A percentile compares a stretch with the other conserved stretches of the same genome.
These are phyloP conservation scores for Usnea hakonensis DNA, from an alignment of 495 filamentous ascomycete genomes.

Conservation along the genomic window DNA sequence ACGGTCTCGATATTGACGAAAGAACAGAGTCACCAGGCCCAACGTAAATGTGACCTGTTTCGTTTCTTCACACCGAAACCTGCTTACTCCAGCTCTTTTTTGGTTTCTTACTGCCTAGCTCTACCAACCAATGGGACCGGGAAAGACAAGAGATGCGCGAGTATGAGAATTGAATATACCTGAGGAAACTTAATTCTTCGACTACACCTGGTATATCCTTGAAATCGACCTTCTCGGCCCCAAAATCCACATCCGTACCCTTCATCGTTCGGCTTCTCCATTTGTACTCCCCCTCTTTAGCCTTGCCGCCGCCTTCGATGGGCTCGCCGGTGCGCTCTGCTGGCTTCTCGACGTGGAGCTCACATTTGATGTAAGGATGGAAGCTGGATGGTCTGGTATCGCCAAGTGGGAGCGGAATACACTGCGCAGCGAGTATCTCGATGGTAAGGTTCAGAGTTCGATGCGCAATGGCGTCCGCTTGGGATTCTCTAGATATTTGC, in stretches of 20 bases:
- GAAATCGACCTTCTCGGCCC: slow-evolving; percentile 55
- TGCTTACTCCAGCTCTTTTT: neutral
- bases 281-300: slow-evolving; percentile 53
- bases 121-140: neutral
- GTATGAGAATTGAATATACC: slow-evolving; percentile 41
- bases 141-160: neutral
- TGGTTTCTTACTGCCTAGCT: neutral
- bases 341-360: slow-evolving; percentile 66
- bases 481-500: slow-evolving; percentile 15
- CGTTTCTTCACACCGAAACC: neutral
- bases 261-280: slow-evolving; percentile 53
- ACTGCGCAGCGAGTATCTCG: slow-evolving; percentile 46
- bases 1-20: neutral
- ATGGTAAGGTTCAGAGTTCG: slow-evolving; percentile 40
- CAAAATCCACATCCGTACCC: slow-evolving; percentile 64
- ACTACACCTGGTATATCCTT: slow-evolving; percentile 55
- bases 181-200: slow-evolving; percentile 71
- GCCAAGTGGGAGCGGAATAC: slow-evolving; percentile 40
- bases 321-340: slow-evolving; percentile 30
- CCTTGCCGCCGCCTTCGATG: slow-evolving; percentile 39
- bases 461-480: slow-evolving; percentile 23
- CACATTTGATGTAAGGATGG: slow-evolving; percentile 71
- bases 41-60: neutral
- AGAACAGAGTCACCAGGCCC: neutral
- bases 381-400: slow-evolving; percentile 51